Conservation (phyloP, 2,329 filamentous ascomycete species). For the Colletotrichum brevisporum region DNA sequence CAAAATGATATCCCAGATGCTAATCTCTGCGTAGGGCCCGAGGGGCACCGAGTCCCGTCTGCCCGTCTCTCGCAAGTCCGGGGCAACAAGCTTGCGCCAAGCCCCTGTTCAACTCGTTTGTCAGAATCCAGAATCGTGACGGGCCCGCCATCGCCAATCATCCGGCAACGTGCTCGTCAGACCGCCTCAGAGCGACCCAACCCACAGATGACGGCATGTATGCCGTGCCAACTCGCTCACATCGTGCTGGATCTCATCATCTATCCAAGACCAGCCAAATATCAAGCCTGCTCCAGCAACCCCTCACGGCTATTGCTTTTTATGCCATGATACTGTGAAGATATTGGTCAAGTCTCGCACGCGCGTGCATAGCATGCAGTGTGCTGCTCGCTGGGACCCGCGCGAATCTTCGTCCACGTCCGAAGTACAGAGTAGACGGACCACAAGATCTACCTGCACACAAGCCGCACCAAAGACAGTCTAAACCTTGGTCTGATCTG, state of each 20-base stretch:
- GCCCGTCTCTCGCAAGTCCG: slow-evolving; percentile 14
- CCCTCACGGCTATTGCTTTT: background rate
- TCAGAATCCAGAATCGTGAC: slow-evolving; percentile 25
- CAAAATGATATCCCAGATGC: slow-evolving; percentile 20
- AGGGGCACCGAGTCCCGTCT: slow-evolving; percentile 22
- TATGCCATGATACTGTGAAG: background rate
- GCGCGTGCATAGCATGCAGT: slow-evolving; percentile 6
- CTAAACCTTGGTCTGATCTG: slow-evolving; percentile 5
- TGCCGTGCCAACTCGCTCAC: background rate
- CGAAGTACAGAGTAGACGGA: background rate
- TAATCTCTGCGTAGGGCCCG: slow-evolving; percentile 18
- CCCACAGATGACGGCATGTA: slow-evolving; percentile 12
- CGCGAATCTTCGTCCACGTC: slow-evolving; percentile 12
- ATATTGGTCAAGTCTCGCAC: slow-evolving; percentile 12
- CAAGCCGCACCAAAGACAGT: background rate
- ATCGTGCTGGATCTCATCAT: slow-evolving; percentile 5
- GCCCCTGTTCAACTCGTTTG: slow-evolving; percentile 17
- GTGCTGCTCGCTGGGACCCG: slow-evolving; percentile 10
- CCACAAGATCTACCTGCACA: background rate
- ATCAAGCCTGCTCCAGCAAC: background rate
- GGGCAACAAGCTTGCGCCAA: slow-evolving; percentile 34
- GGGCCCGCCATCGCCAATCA: slow-evolving; percentile 39
- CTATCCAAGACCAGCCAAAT: slow-evolving; percentile 1
- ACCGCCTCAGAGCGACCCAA: slow-evolving; percentile 35
- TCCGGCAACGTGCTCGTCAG: slow-evolving; percentile 41